phyloP scores from a whole-genome alignment of 2,329 filamentous ascomycete species.

The Emydomyces testavorans region DNA sequence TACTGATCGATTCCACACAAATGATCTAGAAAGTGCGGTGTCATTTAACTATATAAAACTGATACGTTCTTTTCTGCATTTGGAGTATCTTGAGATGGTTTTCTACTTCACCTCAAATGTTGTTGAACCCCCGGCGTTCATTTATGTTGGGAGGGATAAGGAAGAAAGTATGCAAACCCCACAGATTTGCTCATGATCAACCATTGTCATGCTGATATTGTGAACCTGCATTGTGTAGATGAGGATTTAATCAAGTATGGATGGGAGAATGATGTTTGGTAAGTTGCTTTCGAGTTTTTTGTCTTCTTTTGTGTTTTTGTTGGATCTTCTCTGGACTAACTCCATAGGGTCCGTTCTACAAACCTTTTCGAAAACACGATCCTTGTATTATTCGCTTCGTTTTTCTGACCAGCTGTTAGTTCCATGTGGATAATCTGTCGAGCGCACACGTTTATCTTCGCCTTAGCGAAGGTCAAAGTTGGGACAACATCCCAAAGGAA shows the following conservation, averaged over 20 bases:
- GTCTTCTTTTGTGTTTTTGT: not conserved
- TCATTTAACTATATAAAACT: no score
- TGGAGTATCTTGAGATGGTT: slow-evolving; percentile 52
- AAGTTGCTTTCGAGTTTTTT: slow-evolving; percentile 13
- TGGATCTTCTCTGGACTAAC: not conserved
- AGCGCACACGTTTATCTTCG: slow-evolving; percentile 94
- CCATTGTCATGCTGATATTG: slow-evolving; percentile 10
- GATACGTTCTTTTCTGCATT: slow-evolving; percentile 10
- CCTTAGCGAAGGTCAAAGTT: slow-evolving; percentile 62
- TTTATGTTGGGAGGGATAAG: slow-evolving; percentile 98
- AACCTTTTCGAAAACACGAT: not conserved
- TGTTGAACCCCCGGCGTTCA: slow-evolving; percentile 68
- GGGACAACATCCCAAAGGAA: slow-evolving; percentile 66
- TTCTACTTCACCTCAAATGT: slow-evolving; percentile 88
- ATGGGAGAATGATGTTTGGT: slow-evolving; percentile 94
- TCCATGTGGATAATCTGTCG: slow-evolving; percentile 94
- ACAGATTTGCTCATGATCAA: slow-evolving; percentile 6
- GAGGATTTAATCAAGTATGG: slow-evolving; percentile 93
- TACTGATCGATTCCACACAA: no score
- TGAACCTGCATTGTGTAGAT: slow-evolving; percentile 45
- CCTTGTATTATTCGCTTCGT: not conserved
- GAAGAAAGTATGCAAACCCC: slow-evolving; percentile 65
- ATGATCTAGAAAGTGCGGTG: no score
- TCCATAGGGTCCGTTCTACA: slow-evolving; percentile 24
- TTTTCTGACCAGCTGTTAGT: slow-evolving; percentile 41